A percentile compares a stretch with the other conserved stretches of the same genome.
phyloP scores from a whole-genome alignment of 1,284 basidiomycete genomes.

The Leccinum pachyderme region DNA sequence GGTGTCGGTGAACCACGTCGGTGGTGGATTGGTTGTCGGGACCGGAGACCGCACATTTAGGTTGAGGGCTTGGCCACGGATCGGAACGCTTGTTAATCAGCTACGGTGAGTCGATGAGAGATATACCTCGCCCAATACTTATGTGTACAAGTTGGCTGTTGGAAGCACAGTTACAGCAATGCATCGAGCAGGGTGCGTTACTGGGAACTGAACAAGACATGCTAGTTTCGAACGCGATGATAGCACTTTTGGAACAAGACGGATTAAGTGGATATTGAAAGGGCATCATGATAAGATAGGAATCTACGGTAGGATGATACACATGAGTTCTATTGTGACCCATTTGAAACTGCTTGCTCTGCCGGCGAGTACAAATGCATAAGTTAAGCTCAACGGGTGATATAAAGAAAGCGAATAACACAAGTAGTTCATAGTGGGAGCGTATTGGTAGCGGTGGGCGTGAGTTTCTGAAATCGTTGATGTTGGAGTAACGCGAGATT shows the following conservation, averaged over 20 bases:
- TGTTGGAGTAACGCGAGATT: constrained; percentile 22
- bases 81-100: constrained; percentile 88
- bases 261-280: constrained; percentile 36
- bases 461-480: constrained; percentile 1
- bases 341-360: constrained; percentile 1
- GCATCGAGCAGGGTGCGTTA: constrained; percentile 52
- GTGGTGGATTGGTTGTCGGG: constrained; percentile 72
- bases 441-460: background rate
- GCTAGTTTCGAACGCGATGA: constrained; percentile 67
- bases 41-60: constrained; percentile 51
- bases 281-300: constrained; percentile 9
- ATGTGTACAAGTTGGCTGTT: constrained; percentile 52
- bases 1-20: constrained; percentile 77
- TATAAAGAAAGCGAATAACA: background rate
- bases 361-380: constrained; percentile 4
- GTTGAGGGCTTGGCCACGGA: constrained; percentile 82
- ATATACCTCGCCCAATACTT: background rate
- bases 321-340: constrained; percentile 6
- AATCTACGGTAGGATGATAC: constrained; percentile 10
- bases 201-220: constrained; percentile 51
- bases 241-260: constrained; percentile 64
- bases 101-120: constrained; percentile 51
- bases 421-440: background rate
- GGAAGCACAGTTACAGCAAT: constrained; percentile 64
- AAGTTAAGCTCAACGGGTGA: constrained; percentile 14